These are phyloP conservation scores for Boechera divaricarpa DNA, from an alignment of 345 rosid genomes.

Conservation along the genomic window DNA sequence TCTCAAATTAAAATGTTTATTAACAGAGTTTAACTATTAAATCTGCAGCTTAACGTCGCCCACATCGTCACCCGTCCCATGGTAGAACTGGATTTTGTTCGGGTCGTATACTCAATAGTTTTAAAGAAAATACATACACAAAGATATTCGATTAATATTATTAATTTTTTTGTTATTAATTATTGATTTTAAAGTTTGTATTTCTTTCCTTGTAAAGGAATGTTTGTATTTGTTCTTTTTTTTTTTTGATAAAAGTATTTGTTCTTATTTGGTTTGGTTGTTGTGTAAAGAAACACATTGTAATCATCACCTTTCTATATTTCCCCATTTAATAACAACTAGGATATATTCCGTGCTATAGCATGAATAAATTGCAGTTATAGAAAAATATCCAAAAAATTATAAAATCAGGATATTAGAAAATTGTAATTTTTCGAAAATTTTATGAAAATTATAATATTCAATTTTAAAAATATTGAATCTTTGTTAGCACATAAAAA, in stretches of 20 bases:
- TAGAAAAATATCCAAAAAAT: too few relatives aligned
- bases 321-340: not conserved
- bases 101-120: constrained; percentile 11
- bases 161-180: constrained; percentile 7
- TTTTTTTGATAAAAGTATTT: too few relatives aligned
- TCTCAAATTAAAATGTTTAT: constrained; percentile 1
- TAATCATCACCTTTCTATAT: not conserved
- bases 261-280: constrained; percentile 29
- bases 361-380: too few relatives aligned
- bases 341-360: too few relatives aligned
- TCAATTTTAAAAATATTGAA: too few relatives aligned
- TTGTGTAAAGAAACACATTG: constrained; percentile 34
- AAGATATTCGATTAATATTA: not conserved
- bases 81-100: constrained; percentile 47
- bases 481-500: too few relatives aligned
- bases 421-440: too few relatives aligned
- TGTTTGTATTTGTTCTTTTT: constrained; percentile 12
- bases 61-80: constrained; percentile 44
- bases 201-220: not conserved
- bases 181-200: constrained; percentile 24
- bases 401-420: too few relatives aligned
- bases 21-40: constrained; percentile 11
- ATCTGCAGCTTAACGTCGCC: constrained; percentile 54
- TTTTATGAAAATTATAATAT: too few relatives aligned
- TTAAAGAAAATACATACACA: not conserved